A percentile compares a stretch with the other conserved stretches of the same genome.
Conservation (phyloP, 495 filamentous ascomycete species). For the Penicillium waksmanii region DNA sequence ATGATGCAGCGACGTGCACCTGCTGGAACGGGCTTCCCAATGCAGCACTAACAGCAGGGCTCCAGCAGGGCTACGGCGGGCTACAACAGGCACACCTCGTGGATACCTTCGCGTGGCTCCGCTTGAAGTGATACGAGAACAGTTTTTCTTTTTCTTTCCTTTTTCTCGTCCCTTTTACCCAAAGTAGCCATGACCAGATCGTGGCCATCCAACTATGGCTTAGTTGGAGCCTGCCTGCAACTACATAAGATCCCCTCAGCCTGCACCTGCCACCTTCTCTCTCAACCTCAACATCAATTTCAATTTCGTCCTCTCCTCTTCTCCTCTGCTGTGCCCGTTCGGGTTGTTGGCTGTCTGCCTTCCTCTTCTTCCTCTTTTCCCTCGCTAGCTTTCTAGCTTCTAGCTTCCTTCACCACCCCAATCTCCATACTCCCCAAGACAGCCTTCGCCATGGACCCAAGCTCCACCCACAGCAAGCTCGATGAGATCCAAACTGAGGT, state of each 20-base stretch:
- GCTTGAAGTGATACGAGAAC: constrained; percentile 10
- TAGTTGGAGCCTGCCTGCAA: not conserved
- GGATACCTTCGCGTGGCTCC: constrained; percentile 22
- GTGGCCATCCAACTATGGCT: not conserved
- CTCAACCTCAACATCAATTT: too few relatives aligned
- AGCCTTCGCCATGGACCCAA: constrained; percentile 18
- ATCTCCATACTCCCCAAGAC: not conserved
- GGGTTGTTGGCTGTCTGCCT: constrained; percentile 20
- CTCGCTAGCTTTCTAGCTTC: not conserved
- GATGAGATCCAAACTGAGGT: constrained; percentile 8
- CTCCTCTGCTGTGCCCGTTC: constrained; percentile 14
- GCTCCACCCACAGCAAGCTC: constrained; percentile 9
- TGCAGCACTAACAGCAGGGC: not conserved
- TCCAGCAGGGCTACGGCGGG: too few relatives aligned
- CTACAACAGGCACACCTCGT: constrained; percentile 3
- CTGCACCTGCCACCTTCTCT: too few relatives aligned
- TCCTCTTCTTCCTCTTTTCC: constrained; percentile 8
- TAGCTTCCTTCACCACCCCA: not conserved
- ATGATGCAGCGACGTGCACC: not conserved
- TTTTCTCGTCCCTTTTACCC: not conserved
- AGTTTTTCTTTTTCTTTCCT: not conserved
- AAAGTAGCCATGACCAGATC: not conserved
- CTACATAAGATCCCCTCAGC: not conserved
- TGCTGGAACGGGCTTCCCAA: constrained; percentile 4
- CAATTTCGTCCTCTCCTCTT: not conserved